Conservation (phyloP, 2,329 filamentous ascomycete species). For the Fusarium dimerum region DNA sequence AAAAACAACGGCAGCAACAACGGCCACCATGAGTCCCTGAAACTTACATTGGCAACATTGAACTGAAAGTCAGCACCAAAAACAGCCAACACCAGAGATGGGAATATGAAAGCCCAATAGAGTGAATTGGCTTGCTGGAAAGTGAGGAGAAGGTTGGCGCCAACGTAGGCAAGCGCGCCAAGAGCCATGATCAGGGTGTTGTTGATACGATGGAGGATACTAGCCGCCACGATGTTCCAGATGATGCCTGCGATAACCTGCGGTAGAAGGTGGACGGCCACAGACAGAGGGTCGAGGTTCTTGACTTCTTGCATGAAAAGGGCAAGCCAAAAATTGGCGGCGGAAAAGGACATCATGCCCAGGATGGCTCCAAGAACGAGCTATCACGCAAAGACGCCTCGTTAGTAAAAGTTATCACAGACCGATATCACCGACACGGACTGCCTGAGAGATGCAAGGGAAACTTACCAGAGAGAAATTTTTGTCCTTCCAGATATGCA, state of each 20-base stretch:
- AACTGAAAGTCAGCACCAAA: slow-evolving; percentile 70
- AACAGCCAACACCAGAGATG: slow-evolving; percentile 60
- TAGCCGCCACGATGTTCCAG: slow-evolving; percentile 63
- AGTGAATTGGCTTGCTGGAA: slow-evolving; percentile 54
- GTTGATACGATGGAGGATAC: slow-evolving; percentile 62
- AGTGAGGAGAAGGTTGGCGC: slow-evolving; percentile 51
- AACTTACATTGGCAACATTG: slow-evolving; percentile 65
- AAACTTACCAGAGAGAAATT: slow-evolving; percentile 63
- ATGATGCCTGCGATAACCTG: slow-evolving; percentile 64
- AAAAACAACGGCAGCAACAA: no score
- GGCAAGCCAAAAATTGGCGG: slow-evolving; percentile 62
- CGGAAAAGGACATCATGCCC: slow-evolving; percentile 64
- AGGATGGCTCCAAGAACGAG: slow-evolving; percentile 58
- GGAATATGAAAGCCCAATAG: slow-evolving; percentile 69
- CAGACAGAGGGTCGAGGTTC: slow-evolving; percentile 53
- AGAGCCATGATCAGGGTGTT: slow-evolving; percentile 62
- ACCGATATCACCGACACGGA: background rate
- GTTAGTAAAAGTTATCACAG: slow-evolving; percentile 2
- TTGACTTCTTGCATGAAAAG: slow-evolving; percentile 65
- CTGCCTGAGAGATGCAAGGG: background rate
- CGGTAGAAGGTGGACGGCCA: slow-evolving; percentile 65
- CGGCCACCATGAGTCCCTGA: background rate
- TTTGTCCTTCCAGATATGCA: slow-evolving; percentile 58
- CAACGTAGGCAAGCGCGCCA: slow-evolving; percentile 42
- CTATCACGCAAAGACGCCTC: slow-evolving; percentile 30